phyloP scores from a whole-genome alignment of 1,139 yeast species.

The Diutina scorzettiae region DNA sequence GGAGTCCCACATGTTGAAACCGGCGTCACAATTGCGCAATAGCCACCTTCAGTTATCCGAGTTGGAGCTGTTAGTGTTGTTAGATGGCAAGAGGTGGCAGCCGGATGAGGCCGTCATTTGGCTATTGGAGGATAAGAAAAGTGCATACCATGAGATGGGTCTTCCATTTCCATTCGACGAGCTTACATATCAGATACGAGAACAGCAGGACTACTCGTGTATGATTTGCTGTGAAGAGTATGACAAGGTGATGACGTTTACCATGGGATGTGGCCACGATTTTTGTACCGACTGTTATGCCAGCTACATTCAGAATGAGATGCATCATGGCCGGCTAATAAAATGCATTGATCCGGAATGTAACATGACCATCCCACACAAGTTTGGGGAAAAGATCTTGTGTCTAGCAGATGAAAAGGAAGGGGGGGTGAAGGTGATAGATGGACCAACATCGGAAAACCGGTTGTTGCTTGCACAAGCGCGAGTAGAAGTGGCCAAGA shows the following conservation, averaged over 20 bases:
- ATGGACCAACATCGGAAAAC: neutral
- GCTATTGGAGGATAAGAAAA: conserved; percentile 43
- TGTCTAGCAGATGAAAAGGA: neutral
- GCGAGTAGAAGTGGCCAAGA: conserved; percentile 38
- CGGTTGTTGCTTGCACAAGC: conserved; percentile 19
- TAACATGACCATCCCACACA: conserved; percentile 22
- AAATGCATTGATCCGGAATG: conserved; percentile 48
- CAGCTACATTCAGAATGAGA: conserved; percentile 40
- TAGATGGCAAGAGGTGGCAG: conserved; percentile 63
- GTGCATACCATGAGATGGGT: conserved; percentile 38
- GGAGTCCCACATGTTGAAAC: neutral
- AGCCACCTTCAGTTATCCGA: conserved; percentile 21
- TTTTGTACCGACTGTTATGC: conserved; percentile 61
- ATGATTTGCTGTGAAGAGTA: conserved; percentile 57
- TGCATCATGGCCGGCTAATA: conserved; percentile 45
- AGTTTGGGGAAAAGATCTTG: conserved; percentile 13
- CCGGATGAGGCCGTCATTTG: conserved; percentile 58
- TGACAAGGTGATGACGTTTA: conserved; percentile 28
- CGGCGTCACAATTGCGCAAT: conserved; percentile 5
- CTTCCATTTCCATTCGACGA: conserved; percentile 15
- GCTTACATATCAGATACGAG: conserved; percentile 8
- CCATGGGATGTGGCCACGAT: conserved; percentile 56
- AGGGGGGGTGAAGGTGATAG: neutral
- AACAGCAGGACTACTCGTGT: conserved; percentile 33
- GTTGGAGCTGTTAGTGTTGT: conserved; percentile 34